A percentile compares a stretch with the other conserved stretches of the same genome.
Evolutionary conservation across 2,329 filamentous ascomycete species (phyloP).

Genomic region (Trichoderma breve): DNA sequence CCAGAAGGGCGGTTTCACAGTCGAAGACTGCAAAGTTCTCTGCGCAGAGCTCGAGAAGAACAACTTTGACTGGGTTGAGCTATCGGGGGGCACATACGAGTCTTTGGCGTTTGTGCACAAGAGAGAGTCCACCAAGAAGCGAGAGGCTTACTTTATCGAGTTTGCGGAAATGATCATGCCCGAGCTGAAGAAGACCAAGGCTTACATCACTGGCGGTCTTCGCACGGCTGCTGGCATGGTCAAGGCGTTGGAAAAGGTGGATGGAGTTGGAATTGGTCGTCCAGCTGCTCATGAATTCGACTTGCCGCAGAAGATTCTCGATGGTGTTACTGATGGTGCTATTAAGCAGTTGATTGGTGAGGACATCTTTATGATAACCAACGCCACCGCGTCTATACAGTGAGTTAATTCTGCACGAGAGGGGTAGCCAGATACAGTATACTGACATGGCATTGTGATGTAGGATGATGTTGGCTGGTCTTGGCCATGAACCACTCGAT

Average conservation of each 20-base stretch:
- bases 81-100: conserved; percentile 61
- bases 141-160: conserved; percentile 60
- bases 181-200: conserved; percentile 48
- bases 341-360: conserved; percentile 48
- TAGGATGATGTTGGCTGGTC: conserved; percentile 34
- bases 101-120: conserved; percentile 49
- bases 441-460: background rate
- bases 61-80: conserved; percentile 57
- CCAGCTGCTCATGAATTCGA: conserved; percentile 32
- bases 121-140: conserved; percentile 52
- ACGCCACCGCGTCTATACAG: conserved; percentile 34
- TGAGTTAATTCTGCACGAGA: conserved; percentile 6
- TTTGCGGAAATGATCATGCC: conserved; percentile 55
- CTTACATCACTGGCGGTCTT: conserved; percentile 59
- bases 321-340: conserved; percentile 40
- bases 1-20: conserved; percentile 50
- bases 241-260: conserved; percentile 53
- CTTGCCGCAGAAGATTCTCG: conserved; percentile 28
- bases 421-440: background rate
- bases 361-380: conserved; percentile 46
- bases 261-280: conserved; percentile 57
- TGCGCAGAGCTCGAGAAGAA: conserved; percentile 48
- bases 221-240: conserved; percentile 56
- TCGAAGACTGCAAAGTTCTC: conserved; percentile 51
- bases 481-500: conserved; percentile 56